These are phyloP conservation scores for Trichoderma semiorbis DNA, from an alignment of 2,329 filamentous ascomycete species.

Conservation along the genomic window DNA sequence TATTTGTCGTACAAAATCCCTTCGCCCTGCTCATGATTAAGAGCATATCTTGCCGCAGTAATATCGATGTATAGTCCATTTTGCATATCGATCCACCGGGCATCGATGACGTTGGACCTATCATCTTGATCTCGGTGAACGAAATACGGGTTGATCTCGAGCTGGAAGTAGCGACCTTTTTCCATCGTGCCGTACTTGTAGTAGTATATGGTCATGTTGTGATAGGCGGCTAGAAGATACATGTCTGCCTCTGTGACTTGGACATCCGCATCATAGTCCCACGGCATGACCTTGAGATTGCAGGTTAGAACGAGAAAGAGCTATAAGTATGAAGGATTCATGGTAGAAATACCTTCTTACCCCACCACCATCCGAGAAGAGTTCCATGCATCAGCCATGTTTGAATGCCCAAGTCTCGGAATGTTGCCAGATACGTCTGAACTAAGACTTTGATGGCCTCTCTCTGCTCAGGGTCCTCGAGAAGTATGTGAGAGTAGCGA, in stretches of 20 bases:
- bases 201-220: constrained; percentile 57
- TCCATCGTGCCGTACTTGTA: constrained; percentile 39
- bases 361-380: constrained; percentile 88
- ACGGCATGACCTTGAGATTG: constrained; percentile 59
- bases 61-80: constrained; percentile 51
- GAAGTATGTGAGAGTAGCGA: constrained; percentile 38
- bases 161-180: constrained; percentile 42
- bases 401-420: constrained; percentile 62
- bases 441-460: constrained; percentile 64
- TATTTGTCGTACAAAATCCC: constrained; percentile 51
- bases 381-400: constrained; percentile 85
- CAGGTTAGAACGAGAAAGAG: not conserved
- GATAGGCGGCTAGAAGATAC: constrained; percentile 59
- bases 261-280: constrained; percentile 75
- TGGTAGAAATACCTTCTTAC: constrained; percentile 42
- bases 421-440: constrained; percentile 68
- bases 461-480: constrained; percentile 54
- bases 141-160: constrained; percentile 48
- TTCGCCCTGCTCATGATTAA: constrained; percentile 39
- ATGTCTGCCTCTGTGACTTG: constrained; percentile 68
- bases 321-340: not conserved
- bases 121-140: constrained; percentile 37
- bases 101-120: constrained; percentile 44
- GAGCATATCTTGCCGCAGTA: constrained; percentile 47
- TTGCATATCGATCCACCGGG: constrained; percentile 47